Conservation (phyloP, 1,284 basidiomycete species). For the Ustilago curta region DNA sequence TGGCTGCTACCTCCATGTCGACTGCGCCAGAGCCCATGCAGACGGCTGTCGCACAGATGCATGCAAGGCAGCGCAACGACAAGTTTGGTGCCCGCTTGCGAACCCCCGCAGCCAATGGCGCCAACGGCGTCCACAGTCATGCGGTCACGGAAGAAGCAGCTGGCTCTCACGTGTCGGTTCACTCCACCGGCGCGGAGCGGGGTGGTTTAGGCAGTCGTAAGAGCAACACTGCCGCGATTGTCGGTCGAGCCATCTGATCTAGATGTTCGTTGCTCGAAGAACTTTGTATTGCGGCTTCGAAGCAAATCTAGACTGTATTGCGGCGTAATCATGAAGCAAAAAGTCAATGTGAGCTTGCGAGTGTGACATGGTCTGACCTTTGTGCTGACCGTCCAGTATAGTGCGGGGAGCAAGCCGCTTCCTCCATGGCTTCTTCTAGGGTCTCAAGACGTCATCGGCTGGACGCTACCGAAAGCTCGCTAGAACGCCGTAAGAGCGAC, state of each 20-base stretch:
- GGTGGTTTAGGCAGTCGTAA: background rate
- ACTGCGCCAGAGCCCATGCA: slow-evolving; percentile 39
- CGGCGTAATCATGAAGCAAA: no score
- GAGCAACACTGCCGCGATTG: background rate
- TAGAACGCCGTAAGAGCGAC: background rate
- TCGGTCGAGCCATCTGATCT: background rate
- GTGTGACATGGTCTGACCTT: background rate
- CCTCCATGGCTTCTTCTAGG: no score
- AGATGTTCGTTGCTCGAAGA: background rate
- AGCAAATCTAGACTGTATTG: background rate
- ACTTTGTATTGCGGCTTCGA: background rate
- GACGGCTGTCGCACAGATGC: slow-evolving; percentile 50
- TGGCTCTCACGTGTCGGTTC: slow-evolving; percentile 29
- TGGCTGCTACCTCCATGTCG: slow-evolving; percentile 42
- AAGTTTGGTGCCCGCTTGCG: slow-evolving; percentile 48
- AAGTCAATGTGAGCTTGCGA: background rate
- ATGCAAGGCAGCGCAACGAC: slow-evolving; percentile 44
- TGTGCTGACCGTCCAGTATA: background rate
- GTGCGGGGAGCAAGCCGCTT: background rate
- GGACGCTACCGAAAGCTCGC: background rate
- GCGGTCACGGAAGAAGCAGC: slow-evolving; percentile 5
- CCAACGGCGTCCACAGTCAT: background rate
- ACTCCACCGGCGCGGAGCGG: background rate
- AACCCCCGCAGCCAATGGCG: slow-evolving; percentile 10
- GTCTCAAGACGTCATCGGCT: slow-evolving; percentile 6